phyloP scores from a whole-genome alignment of 176 grass and related monocot genomes.

The Pontederia paniculata region DNA sequence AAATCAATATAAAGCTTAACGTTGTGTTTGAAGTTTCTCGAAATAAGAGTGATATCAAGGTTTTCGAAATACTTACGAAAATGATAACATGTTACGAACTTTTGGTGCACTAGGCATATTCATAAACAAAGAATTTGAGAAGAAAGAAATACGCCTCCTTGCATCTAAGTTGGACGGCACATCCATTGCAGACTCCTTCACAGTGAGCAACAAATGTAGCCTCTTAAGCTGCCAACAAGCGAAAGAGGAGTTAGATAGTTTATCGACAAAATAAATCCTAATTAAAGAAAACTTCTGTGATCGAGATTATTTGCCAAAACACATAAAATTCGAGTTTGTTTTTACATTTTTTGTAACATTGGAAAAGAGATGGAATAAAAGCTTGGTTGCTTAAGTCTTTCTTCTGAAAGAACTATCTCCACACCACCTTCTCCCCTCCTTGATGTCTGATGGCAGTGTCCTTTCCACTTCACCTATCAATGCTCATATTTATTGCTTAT shows the following conservation, averaged over 20 bases:
- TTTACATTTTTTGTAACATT: too few relatives aligned
- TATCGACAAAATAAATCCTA: too few relatives aligned
- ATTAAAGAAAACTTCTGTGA: neutral
- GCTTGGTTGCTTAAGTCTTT: too few relatives aligned
- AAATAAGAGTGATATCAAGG: neutral
- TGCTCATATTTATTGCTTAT: too few relatives aligned
- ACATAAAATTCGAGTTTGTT: neutral
- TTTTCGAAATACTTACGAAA: slow-evolving; percentile 59
- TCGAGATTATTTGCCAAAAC: neutral
- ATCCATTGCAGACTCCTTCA: slow-evolving; percentile 95
- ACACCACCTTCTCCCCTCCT: too few relatives aligned
- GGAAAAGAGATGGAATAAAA: too few relatives aligned
- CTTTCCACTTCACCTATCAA: too few relatives aligned
- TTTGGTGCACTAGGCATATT: slow-evolving; percentile 72
- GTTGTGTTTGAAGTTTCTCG: neutral
- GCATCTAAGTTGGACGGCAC: slow-evolving; percentile 88
- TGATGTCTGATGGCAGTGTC: too few relatives aligned
- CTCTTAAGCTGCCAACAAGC: slow-evolving; percentile 92
- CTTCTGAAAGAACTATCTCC: too few relatives aligned
- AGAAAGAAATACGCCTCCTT: slow-evolving; percentile 87
- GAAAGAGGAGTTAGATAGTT: too few relatives aligned
- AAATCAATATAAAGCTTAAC: slow-evolving; percentile 13
- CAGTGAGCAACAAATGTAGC: slow-evolving; percentile 69
- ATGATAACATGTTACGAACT: slow-evolving; percentile 90
- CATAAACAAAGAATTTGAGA: slow-evolving; percentile 98